Evolutionary conservation across 176 grass and related monocot genomes (phyloP), one percentile per base, ranked within the genome.

Genomic region (Avena insularis): DNA sequence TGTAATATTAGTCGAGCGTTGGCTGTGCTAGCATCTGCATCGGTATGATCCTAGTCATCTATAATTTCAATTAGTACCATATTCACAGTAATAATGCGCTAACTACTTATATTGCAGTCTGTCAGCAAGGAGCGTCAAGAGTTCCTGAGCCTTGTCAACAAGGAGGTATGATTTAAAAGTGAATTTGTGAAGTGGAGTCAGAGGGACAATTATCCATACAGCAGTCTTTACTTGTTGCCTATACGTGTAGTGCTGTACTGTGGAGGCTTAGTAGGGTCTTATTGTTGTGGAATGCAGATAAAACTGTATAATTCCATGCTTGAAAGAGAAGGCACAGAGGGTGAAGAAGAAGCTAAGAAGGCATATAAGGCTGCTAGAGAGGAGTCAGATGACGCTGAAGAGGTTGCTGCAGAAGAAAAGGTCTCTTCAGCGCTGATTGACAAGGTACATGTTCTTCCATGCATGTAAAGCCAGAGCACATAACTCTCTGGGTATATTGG

Each of bases 111-210:
- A n/a, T 89, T 94, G 92, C 92, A 99, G 97, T 99, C 97, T 89
- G 97, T 99, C 85, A 96, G 90, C 83, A 97, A 92, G 89, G 97
- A 99, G 61, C 92, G 94, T n/a, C 94, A 99, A 85, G 92, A 99
- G 63, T 99, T 99, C 81, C 85, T 99, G 47, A 68, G 91, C 86
- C 94, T 99, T 86, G 97, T 99, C 64, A 94, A 96, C 84, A 96
- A 97, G 81, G 97, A 99, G 97, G 97, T 99, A 93, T 55, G 25
- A 31, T 81, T 43, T 43, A 43, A 43, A 43, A 43, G 2, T 82
- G 85, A 80, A 91, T 25, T 50, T 84, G 6, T 81, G 60, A 69
- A 91, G 59, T 80, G 38, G 49, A 17, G 51, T 50, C 20, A 76
- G 67, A 85, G 20, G 9, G 83, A 35, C 36, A 81, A 77, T 53